phyloP scores from a whole-genome alignment of 306 rosid species.

The Oxytropis ochrocephala region DNA sequence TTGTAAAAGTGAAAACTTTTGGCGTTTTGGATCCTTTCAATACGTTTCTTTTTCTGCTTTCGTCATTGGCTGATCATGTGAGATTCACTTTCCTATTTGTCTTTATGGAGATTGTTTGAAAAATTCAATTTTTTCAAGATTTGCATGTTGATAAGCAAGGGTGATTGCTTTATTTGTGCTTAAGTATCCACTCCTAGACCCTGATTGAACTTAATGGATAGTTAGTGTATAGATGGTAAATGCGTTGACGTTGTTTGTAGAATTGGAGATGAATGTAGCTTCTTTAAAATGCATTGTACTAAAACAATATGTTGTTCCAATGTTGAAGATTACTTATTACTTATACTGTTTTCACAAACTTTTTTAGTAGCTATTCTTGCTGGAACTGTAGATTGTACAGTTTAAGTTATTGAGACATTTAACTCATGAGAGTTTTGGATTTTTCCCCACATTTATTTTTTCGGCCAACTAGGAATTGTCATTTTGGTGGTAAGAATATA shows the following conservation, averaged over 20 bases:
- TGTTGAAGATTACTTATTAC: neutral
- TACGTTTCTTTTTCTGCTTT: neutral
- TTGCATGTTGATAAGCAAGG: neutral
- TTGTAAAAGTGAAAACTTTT: neutral
- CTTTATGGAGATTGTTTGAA: neutral
- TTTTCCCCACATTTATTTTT: neutral
- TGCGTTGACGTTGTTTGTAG: neutral
- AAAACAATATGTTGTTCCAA: neutral
- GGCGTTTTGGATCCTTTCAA: neutral
- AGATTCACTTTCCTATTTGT: constrained; percentile 3
- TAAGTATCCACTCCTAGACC: neutral
- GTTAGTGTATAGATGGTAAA: neutral
- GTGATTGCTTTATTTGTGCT: neutral
- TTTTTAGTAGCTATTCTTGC: neutral
- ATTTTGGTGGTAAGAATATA: neutral
- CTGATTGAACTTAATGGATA: neutral
- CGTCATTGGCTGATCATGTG: neutral
- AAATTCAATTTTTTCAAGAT: neutral
- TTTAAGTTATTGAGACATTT: neutral
- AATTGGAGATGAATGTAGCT: constrained; percentile 13
- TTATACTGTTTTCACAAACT: neutral
- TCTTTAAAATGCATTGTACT: neutral
- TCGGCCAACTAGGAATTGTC: neutral
- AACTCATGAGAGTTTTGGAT: neutral
- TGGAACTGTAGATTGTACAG: neutral